Evolutionary conservation across 1,139 yeast genomes (phyloP), one percentile per base, ranked within the genome.

Genomic region (Suhomyces bokatorum): DNA sequence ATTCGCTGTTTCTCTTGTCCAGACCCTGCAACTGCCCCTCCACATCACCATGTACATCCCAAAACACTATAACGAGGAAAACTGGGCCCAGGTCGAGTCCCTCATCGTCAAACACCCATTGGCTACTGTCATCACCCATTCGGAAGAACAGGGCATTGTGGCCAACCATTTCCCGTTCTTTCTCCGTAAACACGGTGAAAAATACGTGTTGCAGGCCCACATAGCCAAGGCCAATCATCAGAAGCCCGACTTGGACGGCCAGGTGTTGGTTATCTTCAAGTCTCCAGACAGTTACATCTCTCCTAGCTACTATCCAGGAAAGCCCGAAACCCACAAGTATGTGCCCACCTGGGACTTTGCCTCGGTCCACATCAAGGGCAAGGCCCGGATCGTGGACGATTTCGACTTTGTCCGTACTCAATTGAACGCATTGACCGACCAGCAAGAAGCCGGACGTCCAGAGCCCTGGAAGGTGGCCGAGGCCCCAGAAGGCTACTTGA

Each of bases 341-440:
- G 90, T 83, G 9, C 88, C 89, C 11, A 84, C 90, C 0, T 84
- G 89, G 90, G 84, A 80, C 60, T 84, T 79, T 64, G 82, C 80
- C 2, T 65, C 80, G 4, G 83, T 79, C 32, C 88, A 84, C 55
- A 70, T 78, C 34, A 67, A 78, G 45, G 89, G 89, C 3, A 72
- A 61, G 35, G 74, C 85, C 9, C 66, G 51, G 15, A 59, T 84
- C 10, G 60, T 78, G 15, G 75, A 70, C 40, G 81, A 78, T 48
- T 61, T 65, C 12, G 73, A 68, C 12, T 80, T 77, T 67, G 72
- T 81, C 5, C 58, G 76, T 43, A 49, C 60, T 2, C 84, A 79
- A 55, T 63, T 83, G 41, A 65, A 69, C 20, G 57, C 59, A 12
- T 64, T 83, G 42, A 75, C 83, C 3, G 62, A 68, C 49, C 77